phyloP scores from a whole-genome alignment of 352 stramenopile genomes.

The Globisporangium splendens region DNA sequence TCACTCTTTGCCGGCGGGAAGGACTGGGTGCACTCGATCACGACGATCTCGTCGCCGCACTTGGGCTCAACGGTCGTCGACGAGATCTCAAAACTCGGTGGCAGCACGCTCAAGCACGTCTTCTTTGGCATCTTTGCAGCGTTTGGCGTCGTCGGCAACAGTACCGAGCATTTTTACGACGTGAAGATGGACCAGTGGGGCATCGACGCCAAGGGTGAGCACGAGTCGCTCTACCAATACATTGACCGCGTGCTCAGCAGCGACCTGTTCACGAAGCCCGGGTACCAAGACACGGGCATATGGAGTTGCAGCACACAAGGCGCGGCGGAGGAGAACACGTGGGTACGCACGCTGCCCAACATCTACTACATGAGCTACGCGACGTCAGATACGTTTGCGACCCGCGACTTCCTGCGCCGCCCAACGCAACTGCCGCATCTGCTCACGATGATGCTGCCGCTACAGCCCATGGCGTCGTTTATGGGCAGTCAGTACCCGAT shows the following conservation, averaged over 20 bases:
- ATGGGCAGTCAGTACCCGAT: conserved; percentile 25
- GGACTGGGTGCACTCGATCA: too few relatives aligned
- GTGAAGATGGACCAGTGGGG: conserved; percentile 56
- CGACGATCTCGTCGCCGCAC: too few relatives aligned
- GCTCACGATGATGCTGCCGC: conserved; percentile 20
- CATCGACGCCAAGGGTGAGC: conserved; percentile 22
- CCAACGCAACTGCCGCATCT: conserved; percentile 24
- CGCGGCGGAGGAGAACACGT: conserved; percentile 29
- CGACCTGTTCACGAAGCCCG: conserved; percentile 22
- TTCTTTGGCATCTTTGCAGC: conserved; percentile 1
- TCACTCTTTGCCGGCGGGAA: too few relatives aligned
- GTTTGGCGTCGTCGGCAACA: conserved; percentile 25
- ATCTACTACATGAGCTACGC: conserved; percentile 36
- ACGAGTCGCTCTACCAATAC: conserved; percentile 31
- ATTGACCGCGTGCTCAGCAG: conserved; percentile 34
- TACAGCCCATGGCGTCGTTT: conserved; percentile 16
- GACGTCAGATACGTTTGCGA: conserved; percentile 21
- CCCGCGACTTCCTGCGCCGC: conserved; percentile 14
- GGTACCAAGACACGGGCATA: conserved; percentile 26
- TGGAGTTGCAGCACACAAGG: conserved; percentile 25
- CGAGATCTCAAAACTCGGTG: too few relatives aligned
- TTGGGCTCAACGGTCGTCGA: too few relatives aligned
- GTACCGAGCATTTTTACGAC: conserved; percentile 38
- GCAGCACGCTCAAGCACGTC: too few relatives aligned
- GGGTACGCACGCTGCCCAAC: conserved; percentile 29